phyloP scores from a whole-genome alignment of 2,329 filamentous ascomycete genomes.

The Pyricularia sp. region DNA sequence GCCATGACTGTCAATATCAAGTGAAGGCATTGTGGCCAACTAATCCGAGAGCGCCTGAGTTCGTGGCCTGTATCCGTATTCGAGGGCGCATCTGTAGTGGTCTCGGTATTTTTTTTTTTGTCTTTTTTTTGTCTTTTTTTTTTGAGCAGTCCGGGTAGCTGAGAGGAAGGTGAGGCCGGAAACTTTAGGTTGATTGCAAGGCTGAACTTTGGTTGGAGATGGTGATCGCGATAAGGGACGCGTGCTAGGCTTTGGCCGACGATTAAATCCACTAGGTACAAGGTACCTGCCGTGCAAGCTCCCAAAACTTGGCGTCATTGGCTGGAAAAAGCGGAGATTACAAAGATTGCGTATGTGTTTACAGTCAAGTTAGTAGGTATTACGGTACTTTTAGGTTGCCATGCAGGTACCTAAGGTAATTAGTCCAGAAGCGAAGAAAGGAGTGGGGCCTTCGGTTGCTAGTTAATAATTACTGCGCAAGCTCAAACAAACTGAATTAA shows the following conservation, averaged over 20 bases:
- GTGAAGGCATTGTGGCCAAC: slow-evolving; percentile 36
- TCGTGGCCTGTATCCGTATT: not conserved
- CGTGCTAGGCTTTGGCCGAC: not conserved
- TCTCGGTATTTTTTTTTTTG: not conserved
- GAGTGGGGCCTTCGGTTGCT: not conserved
- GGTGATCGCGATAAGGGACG: not conserved
- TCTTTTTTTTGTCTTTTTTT: too few species aligned
- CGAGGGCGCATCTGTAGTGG: not conserved
- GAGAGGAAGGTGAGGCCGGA: not conserved
- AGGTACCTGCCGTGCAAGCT: not conserved
- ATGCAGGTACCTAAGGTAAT: not conserved
- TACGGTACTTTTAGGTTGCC: too few species aligned
- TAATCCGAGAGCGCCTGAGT: not conserved
- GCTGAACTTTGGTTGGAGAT: not conserved
- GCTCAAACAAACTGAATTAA: not conserved
- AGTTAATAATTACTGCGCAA: not conserved
- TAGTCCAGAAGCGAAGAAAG: not conserved
- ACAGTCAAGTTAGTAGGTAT: not conserved
- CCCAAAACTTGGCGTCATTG: not conserved
- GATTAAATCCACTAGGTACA: not conserved
- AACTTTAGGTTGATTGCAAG: not conserved
- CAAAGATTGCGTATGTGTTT: not conserved
- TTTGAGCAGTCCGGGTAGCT: not conserved
- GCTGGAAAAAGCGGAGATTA: not conserved
- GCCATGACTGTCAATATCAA: slow-evolving; percentile 33